These are phyloP conservation scores for Mycena crocata DNA, from an alignment of 768 basidiomycete genomes.

Conservation along the genomic window DNA sequence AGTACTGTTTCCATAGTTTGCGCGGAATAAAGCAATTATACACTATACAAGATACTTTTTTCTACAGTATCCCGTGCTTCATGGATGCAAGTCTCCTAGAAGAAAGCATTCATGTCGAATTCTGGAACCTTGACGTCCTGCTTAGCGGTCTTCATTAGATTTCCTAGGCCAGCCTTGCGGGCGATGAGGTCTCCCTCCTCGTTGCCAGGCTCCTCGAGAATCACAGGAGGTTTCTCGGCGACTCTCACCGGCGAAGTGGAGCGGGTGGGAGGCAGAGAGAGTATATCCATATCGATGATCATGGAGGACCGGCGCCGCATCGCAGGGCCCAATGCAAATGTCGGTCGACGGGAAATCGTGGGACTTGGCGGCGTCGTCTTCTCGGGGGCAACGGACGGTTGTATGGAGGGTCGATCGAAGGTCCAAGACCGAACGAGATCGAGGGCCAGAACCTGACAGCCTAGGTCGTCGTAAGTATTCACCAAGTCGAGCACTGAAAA, in stretches of 20 bases:
- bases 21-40: conserved; percentile 33
- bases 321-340: conserved; percentile 63
- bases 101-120: conserved; percentile 89
- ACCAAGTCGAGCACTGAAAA: neutral
- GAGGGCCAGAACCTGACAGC: conserved; percentile 92
- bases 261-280: conserved; percentile 69
- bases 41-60: conserved; percentile 23
- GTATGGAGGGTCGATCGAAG: conserved; percentile 80
- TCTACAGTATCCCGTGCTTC: conserved; percentile 4
- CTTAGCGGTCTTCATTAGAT: conserved; percentile 91
- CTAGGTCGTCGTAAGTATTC: conserved; percentile 53
- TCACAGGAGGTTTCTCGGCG: conserved; percentile 30
- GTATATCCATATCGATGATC: conserved; percentile 90
- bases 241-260: conserved; percentile 59
- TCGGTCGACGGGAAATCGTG: conserved; percentile 53
- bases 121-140: conserved; percentile 88
- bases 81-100: conserved; percentile 34
- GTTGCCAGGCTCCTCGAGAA: conserved; percentile 52
- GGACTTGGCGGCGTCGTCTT: conserved; percentile 54
- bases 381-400: conserved; percentile 14
- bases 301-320: conserved; percentile 78
- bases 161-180: conserved; percentile 81
- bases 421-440: conserved; percentile 93
- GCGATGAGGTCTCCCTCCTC: conserved; percentile 71
- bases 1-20: conserved; percentile 15